Evolutionary conservation across 2,329 filamentous ascomycete genomes (phyloP), one percentile per base, ranked within the genome.

Genomic region (Beauveria rudraprayagi): DNA sequence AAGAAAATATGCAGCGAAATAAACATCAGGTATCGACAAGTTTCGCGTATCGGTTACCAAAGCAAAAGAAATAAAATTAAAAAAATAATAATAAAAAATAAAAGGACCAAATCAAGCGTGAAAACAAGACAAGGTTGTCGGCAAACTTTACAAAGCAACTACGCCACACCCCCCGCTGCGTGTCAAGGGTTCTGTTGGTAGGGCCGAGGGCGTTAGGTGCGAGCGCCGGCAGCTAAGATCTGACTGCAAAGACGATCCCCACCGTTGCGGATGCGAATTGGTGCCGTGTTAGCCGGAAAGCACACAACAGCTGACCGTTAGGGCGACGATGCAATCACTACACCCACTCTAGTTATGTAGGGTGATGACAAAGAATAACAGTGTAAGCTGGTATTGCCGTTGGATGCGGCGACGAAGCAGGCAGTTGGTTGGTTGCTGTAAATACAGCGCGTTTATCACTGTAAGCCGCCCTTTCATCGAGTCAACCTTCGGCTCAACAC

Each of bases 181-280:
- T 37, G 34, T 16, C 34, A 37, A 16, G 52, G 52, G 52, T 30
- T 30, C 24, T 17, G 19, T 19, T n/a, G 51, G 51, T 19, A 26
- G 51, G 51, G 51, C 24, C 24, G 24, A 26, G 24, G 24, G 24
- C 24, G 24, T 53, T 53, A 47, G 7, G 26, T 46, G 56, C 56
- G 56, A 60, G 40, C 56, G n/a, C 56, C 56, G 48, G 16, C 28
- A 37, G 57, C 57, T 60, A 60, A 60, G 57, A 60, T 60, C 57
- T 60, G 57, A 60, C 57, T 22, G 50, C 50, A 24, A 48, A 34
- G 50, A 26, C n/a, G 57, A 60, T 54, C 50, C 30, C 57, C 57
- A 60, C 57, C 40, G 22, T 60, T 60, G 50, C 40, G 48, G 54
- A 56, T 47, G 54, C 28, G 43, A 19, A 16, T 37, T 56, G 41